phyloP scores from a whole-genome alignment of 108 stramenopile genomes.

The Stephanodiscus minutulus region DNA sequence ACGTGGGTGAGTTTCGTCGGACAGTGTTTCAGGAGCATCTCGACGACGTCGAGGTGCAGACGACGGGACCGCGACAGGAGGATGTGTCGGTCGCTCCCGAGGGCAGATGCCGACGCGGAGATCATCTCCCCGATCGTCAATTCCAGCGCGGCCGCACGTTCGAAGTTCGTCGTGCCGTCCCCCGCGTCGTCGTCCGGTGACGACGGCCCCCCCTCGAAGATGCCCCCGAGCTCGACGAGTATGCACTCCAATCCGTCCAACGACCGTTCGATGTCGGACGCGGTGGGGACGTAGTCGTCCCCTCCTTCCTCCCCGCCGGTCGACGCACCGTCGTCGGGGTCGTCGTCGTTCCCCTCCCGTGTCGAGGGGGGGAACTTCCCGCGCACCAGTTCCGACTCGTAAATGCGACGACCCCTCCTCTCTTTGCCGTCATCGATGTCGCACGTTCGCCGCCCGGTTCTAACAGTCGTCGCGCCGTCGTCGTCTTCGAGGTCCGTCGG shows the following conservation, averaged over 20 bases:
- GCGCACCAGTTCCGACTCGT: conserved; percentile 51
- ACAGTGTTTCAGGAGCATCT: conserved; percentile 29
- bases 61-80: conserved; percentile 62
- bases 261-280: conserved; percentile 66
- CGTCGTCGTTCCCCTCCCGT: conserved; percentile 28
- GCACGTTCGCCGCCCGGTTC: too few species aligned
- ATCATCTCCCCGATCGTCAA: conserved; percentile 60
- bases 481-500: conserved; percentile 11
- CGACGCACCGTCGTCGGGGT: conserved; percentile 13
- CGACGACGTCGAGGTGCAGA: conserved; percentile 67
- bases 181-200: too few species aligned
- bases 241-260: conserved; percentile 66
- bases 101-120: conserved; percentile 47
- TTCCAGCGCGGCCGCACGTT: conserved; percentile 64
- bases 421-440: conserved; percentile 19
- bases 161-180: conserved; percentile 30
- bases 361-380: conserved; percentile 61
- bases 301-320: too few species aligned
- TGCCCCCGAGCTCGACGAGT: conserved; percentile 43
- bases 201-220: conserved; percentile 8
- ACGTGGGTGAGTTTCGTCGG: conserved; percentile 17
- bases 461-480: neutral
- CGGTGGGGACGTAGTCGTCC: neutral
- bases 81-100: conserved; percentile 62
- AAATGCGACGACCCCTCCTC: conserved; percentile 10